These are phyloP conservation scores for Fraxinus albicans DNA, from an alignment of 305 asterid genomes.

Conservation along the genomic window DNA sequence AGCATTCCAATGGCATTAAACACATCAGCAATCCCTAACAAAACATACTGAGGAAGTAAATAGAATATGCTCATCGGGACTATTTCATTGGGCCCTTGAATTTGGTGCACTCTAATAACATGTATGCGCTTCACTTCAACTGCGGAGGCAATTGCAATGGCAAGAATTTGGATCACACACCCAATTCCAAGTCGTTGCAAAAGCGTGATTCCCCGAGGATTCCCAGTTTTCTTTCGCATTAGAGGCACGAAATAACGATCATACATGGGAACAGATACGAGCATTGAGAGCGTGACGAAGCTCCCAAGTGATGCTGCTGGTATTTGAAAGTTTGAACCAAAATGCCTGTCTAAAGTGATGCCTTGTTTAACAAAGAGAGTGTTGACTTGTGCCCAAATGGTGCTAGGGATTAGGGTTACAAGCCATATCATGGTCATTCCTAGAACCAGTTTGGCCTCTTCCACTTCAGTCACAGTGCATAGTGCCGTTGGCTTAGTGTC, in stretches of 20 bases:
- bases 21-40: constrained; percentile 74
- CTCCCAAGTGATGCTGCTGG: constrained; percentile 82
- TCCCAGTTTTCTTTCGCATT: constrained; percentile 58
- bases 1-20: constrained; percentile 71
- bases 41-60: constrained; percentile 64
- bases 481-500: constrained; percentile 33
- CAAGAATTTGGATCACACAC: constrained; percentile 54
- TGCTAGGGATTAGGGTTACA: constrained; percentile 71
- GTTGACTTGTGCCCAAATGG: constrained; percentile 85
- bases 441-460: constrained; percentile 61
- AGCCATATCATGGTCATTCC: constrained; percentile 84
- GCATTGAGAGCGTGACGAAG: constrained; percentile 75
- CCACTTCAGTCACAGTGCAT: constrained; percentile 81
- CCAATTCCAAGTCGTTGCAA: constrained; percentile 71
- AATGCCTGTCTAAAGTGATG: constrained; percentile 64
- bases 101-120: constrained; percentile 31
- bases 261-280: constrained; percentile 62
- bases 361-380: constrained; percentile 89
- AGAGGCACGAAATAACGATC: constrained; percentile 75
- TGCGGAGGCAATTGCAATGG: constrained; percentile 54
- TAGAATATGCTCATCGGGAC: constrained; percentile 72
- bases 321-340: constrained; percentile 53
- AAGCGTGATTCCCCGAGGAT: constrained; percentile 71
- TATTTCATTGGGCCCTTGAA: constrained; percentile 32
- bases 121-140: constrained; percentile 52